A percentile compares a stretch with the other conserved stretches of the same genome.
Evolutionary conservation across 2,329 filamentous ascomycete species (phyloP).

Genomic region (Ramularia endophylla): DNA sequence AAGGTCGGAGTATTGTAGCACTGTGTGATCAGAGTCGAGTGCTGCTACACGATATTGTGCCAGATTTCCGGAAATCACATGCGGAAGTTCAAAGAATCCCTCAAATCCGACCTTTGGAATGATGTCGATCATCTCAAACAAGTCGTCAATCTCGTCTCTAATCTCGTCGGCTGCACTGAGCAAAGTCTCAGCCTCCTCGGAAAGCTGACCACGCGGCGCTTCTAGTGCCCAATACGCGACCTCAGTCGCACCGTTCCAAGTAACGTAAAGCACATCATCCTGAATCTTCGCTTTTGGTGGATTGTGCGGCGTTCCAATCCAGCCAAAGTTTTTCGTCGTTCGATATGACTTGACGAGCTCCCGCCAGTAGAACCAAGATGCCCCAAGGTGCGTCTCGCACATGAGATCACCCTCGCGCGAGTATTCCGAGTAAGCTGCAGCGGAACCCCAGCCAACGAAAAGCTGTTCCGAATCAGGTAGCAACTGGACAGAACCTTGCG

Average conservation of each 20-base stretch:
- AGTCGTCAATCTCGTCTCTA: constrained; percentile 40
- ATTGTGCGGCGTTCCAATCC: constrained; percentile 22
- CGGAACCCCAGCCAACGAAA: constrained; percentile 54
- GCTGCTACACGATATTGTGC: constrained; percentile 20
- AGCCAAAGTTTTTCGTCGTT: constrained; percentile 30
- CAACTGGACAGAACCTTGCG: constrained; percentile 48
- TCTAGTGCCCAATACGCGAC: constrained; percentile 40
- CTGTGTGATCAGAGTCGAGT: constrained; percentile 16
- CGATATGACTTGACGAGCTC: constrained; percentile 34
- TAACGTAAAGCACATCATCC: constrained; percentile 41
- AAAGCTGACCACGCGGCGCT: constrained; percentile 5
- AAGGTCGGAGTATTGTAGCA: constrained; percentile 16
- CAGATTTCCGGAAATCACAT: constrained; percentile 1
- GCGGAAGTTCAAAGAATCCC: constrained; percentile 16
- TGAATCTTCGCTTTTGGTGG: constrained; percentile 21
- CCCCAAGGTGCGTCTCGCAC: constrained; percentile 40
- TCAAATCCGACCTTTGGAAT: constrained; percentile 22
- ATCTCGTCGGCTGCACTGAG: constrained; percentile 70
- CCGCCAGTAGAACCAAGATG: constrained; percentile 23
- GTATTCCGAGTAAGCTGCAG: constrained; percentile 46
- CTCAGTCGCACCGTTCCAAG: constrained; percentile 47
- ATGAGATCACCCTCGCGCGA: constrained; percentile 35
- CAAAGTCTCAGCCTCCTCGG: constrained; percentile 44
- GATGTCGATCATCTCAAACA: constrained; percentile 15
- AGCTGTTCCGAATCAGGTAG: constrained; percentile 41